Evolutionary conservation across 129 eudicot genomes (phyloP).

Genomic region (Flaveria linearis): DNA sequence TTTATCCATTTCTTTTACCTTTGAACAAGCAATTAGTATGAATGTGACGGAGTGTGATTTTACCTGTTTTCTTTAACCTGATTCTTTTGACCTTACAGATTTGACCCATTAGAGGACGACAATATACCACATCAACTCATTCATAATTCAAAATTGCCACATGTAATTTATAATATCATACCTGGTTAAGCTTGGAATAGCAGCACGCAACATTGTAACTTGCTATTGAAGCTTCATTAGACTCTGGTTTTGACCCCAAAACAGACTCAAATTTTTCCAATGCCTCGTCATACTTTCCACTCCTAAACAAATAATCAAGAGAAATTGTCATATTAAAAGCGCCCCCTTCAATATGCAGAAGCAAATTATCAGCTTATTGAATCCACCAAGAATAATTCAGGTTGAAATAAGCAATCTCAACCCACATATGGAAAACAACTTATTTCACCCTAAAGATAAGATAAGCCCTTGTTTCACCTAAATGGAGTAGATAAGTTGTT

Average conservation of each 20-base stretch:
- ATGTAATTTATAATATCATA: slow-evolving; percentile 19
- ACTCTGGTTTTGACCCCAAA: slow-evolving; percentile 54
- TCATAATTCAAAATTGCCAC: neutral
- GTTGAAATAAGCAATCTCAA: no score
- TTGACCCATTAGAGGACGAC: neutral
- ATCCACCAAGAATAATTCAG: neutral
- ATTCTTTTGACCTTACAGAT: neutral
- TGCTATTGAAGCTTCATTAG: slow-evolving; percentile 78
- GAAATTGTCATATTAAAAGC: neutral
- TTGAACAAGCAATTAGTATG: neutral
- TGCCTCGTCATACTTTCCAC: slow-evolving; percentile 15
- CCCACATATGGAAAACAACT: neutral
- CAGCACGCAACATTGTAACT: slow-evolving; percentile 99
- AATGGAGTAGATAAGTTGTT: neutral
- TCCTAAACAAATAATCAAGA: slow-evolving; percentile 5
- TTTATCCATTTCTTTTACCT: neutral
- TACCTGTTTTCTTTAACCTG: neutral
- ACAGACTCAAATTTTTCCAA: slow-evolving; percentile 19
- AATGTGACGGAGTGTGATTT: neutral
- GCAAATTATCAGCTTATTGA: neutral
- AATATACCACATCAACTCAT: neutral
- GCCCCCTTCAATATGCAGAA: neutral
- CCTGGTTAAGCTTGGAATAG: slow-evolving; percentile 94
- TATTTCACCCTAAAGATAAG: neutral
- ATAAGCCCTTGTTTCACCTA: neutral